phyloP scores from a whole-genome alignment of 2,329 filamentous ascomycete genomes.

The Apiospora hydei region DNA sequence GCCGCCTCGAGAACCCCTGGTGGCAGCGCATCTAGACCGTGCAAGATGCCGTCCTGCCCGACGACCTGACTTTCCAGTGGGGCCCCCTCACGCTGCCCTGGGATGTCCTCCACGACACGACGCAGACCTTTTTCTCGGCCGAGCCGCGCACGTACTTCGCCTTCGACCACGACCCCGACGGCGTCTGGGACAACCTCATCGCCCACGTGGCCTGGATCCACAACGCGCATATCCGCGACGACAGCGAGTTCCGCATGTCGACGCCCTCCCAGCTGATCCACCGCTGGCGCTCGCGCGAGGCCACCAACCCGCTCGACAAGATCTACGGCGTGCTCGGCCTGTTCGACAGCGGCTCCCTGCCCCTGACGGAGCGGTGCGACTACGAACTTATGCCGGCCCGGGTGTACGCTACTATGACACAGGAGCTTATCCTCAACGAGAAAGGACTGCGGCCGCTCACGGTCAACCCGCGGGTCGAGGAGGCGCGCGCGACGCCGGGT shows the following conservation, averaged over 20 bases:
- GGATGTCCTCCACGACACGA: conserved; percentile 31
- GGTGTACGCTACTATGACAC: too few relatives aligned
- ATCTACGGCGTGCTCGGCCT: background rate
- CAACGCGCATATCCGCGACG: background rate
- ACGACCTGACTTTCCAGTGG: background rate
- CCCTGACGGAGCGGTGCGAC: too few relatives aligned
- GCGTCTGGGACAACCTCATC: background rate
- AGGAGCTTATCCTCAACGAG: too few relatives aligned
- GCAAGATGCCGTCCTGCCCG: background rate
- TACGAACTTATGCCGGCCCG: too few relatives aligned
- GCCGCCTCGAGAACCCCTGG: conserved; percentile 1
- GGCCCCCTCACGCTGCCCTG: background rate
- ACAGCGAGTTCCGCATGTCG: background rate
- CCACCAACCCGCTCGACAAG: conserved; percentile 5
- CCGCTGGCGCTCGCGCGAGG: conserved; percentile 3
- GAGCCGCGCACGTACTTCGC: background rate
- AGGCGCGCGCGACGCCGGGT: too few relatives aligned
- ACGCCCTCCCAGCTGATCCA: conserved; percentile 6
- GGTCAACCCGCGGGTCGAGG: too few relatives aligned
- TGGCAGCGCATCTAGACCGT: background rate
- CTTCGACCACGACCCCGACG: background rate
- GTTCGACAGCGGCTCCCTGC: background rate
- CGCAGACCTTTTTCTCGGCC: background rate
- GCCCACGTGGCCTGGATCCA: background rate
- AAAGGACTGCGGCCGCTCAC: too few relatives aligned